These are phyloP conservation scores for Monilinia laxa DNA, from an alignment of 2,329 filamentous ascomycete genomes.

Conservation along the genomic window DNA sequence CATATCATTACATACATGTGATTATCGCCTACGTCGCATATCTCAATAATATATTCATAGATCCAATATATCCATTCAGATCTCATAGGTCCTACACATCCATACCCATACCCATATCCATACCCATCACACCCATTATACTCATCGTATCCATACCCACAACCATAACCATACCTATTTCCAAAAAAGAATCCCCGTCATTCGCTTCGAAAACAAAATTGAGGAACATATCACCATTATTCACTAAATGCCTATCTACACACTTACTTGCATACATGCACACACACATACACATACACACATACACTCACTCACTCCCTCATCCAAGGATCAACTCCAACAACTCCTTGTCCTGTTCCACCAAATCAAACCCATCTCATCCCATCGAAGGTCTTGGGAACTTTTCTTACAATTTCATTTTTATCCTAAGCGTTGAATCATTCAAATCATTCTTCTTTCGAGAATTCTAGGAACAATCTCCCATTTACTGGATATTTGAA, in stretches of 20 bases:
- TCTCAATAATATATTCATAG: too few species aligned
- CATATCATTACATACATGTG: not conserved
- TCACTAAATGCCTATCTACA: too few species aligned
- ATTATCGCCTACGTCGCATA: slow-evolving; percentile 8
- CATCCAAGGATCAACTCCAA: slow-evolving; percentile 7
- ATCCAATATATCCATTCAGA: too few species aligned
- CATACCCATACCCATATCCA: not conserved
- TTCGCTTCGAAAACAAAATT: slow-evolving; percentile 16
- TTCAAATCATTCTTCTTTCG: slow-evolving; percentile 5
- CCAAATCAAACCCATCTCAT: too few species aligned
- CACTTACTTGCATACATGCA: too few species aligned
- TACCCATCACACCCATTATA: not conserved
- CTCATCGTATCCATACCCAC: not conserved
- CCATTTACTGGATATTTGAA: not conserved
- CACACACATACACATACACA: too few species aligned
- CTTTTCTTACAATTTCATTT: not conserved
- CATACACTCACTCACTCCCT: not conserved
- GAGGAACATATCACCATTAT: not conserved
- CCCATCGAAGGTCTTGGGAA: slow-evolving; percentile 1
- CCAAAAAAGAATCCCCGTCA: slow-evolving; percentile 11
- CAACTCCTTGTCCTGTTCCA: not conserved
- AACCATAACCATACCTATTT: not conserved
- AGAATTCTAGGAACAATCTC: not conserved
- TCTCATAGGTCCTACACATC: too few species aligned
- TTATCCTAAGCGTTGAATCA: slow-evolving; percentile 7